Evolutionary conservation across 2,329 filamentous ascomycete species (phyloP), one percentile per base, ranked within the genome.

Genomic region (Malbranchea cinnamomea): DNA sequence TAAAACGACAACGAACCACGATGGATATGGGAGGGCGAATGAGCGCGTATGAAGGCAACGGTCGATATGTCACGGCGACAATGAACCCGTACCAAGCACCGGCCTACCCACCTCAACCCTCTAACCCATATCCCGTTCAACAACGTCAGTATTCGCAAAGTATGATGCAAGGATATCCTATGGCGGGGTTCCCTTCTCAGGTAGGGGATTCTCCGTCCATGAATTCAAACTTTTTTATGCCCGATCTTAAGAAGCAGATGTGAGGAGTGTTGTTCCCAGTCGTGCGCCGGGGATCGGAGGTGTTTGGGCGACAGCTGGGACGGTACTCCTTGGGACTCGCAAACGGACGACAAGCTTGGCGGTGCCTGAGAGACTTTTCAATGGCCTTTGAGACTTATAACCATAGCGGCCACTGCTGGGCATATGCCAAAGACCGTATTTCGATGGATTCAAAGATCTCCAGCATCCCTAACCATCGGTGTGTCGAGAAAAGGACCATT

Each of bases 1-100:
- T 48, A 24, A 58, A 58, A 34, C 53, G 54, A 12, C 46, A 53
- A 34, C 52, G 54, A 14, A 56, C 53, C 10, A 56, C 54, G 3
- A 42, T 56, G 6, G 54, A 57, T 22, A 49, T 49, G 40, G 49
- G 51, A 11, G 43, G 42, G 8, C 45, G 10, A 11, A 10, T 51
- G 32, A 40, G 40, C 24, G 40, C 57, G 15, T 56, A 54, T 33
- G 53, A 57, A 17, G 23, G 43, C 3, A 53, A 57, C 25, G 39
- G 41, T 28, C 48, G 54, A 10, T 54, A 56, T 42, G 41, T 42
- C 24, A 23, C 8, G 16, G 50, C 50, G 18, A 50, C 45, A 21
- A 44, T 55, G 41, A 50, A 54, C 28, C 35, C 52, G 4, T 57
- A 57, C 35, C 47, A 45, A 11, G 50, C 52, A 25, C 37, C 50